Base-by-base conservation (phyloP, 106 monocot genomes). In the Hemerocallis citrina region DNA sequence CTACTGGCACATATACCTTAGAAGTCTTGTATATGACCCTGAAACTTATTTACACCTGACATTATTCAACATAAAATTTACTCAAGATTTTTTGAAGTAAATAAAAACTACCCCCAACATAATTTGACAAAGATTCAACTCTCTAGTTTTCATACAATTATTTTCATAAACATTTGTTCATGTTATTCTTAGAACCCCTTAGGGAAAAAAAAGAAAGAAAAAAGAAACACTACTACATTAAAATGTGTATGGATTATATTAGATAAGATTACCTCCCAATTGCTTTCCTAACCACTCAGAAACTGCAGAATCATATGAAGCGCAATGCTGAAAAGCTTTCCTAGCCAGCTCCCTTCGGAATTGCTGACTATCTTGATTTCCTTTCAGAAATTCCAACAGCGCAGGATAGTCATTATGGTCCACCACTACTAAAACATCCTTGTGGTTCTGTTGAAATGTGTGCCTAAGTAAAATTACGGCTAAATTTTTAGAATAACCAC, bases 281-380 rank as follows among this genome's bases (percentile, higher is more conserved):
- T 96, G 84, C 74, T 87, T 96, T 91, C 95, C 87, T 1, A 96
- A 57, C 95, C 95, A 96, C 69, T 96, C 95, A 30, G 95, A 87
- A 70, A 96, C 90, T 49, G 87, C 95, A 14, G 95, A 83, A 79
- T 96, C 90, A 77, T 91, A 96, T 22, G 91, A 87, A 44, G 90
- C 81, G 61, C 79, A 86, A 81, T 96, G 81, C 41, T 96, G 90
- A 75, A 96, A 91, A 63, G 90, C 95, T 70, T 96, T 96, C 91
- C 91, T 87, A 2, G 95, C 95, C 65, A 96, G 67, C 65, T 74
- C 41, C 71, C 52, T 76, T 14, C 87, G 83, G 62, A 84, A 91
- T 1, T 76, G 68, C 21, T 69, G 65, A 57, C 60, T 70, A 46
- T 91, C 90, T 67, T 87, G 55, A 16, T 86, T 69, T 57, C 79